Conservation (phyloP, 83 land plant species). For the Picea mariana region DNA sequence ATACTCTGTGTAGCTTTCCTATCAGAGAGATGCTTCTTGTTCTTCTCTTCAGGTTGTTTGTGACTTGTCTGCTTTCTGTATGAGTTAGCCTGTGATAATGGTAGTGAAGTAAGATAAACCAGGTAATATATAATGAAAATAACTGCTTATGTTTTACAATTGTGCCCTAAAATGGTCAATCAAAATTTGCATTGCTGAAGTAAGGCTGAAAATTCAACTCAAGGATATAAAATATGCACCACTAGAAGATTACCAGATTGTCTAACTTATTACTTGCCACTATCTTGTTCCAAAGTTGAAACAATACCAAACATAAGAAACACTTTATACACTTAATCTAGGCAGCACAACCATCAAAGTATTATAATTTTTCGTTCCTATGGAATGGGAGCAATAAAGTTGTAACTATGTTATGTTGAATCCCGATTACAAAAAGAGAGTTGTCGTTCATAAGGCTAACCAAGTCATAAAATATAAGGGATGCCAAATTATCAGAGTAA, state of each 20-base stretch:
- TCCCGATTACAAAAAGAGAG: neutral
- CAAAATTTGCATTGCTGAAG: neutral
- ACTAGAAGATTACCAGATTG: neutral
- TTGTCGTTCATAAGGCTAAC: neutral
- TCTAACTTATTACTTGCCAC: too few species aligned
- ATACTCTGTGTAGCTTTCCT: neutral
- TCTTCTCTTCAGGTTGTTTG: constrained; percentile 19
- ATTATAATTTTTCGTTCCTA: neutral
- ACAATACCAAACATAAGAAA: neutral
- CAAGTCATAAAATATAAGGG: neutral
- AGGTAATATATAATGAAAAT: constrained; percentile 1
- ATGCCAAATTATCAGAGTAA: neutral
- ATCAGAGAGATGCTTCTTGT: constrained; percentile 11
- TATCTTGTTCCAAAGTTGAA: neutral
- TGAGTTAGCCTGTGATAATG: neutral
- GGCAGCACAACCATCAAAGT: neutral
- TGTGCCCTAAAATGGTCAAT: neutral
- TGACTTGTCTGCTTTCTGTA: constrained; percentile 10
- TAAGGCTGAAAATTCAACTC: neutral
- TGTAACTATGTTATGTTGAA: constrained; percentile 8
- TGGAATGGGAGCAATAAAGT: neutral
- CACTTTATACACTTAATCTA: neutral
- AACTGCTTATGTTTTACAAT: neutral
- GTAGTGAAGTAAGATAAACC: neutral
- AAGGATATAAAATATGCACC: neutral